Percentiles rank a stretch among this genome's conserved stretches.
These are phyloP conservation scores for Eucalyptus caleyi DNA, from an alignment of 345 rosid genomes.

Conservation along the genomic window DNA sequence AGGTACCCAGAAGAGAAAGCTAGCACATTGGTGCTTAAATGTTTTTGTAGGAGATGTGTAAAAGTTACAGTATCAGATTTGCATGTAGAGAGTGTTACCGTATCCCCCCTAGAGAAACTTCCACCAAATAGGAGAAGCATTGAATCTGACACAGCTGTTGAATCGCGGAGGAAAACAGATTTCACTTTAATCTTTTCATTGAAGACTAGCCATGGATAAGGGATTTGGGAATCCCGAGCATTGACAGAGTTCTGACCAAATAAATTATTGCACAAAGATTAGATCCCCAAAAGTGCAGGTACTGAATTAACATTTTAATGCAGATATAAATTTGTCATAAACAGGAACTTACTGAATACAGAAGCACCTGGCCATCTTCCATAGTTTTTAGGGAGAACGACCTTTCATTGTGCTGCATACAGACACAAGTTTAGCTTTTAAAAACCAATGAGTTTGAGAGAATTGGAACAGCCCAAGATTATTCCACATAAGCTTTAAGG, in stretches of 20 bases:
- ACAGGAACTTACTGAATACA: slow-evolving; percentile 48
- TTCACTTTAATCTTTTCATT: slow-evolving; percentile 95
- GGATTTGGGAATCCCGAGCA: slow-evolving; percentile 62
- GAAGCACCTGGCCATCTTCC: slow-evolving; percentile 94
- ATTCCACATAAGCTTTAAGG: neutral
- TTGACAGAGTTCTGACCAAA: slow-evolving; percentile 63
- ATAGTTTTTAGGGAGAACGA: slow-evolving; percentile 85
- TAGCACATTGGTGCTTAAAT: neutral
- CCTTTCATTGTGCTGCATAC: slow-evolving; percentile 58
- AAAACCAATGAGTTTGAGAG: neutral
- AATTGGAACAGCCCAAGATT: neutral
- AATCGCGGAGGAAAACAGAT: slow-evolving; percentile 78
- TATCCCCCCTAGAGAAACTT: slow-evolving; percentile 48
- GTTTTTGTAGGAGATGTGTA: neutral
- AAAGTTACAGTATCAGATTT: neutral
- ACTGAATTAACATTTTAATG: neutral
- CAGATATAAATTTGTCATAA: neutral
- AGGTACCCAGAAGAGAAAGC: neutral
- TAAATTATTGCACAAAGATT: neutral
- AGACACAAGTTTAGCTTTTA: neutral
- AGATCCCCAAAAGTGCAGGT: neutral
- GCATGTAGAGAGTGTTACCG: slow-evolving; percentile 18
- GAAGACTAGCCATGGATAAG: slow-evolving; percentile 88
- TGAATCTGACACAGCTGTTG: slow-evolving; percentile 91
- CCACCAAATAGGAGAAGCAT: slow-evolving; percentile 81